Base-by-base conservation (phyloP, 768 basidiomycete species). In the Candolleomyces eurysporus region DNA sequence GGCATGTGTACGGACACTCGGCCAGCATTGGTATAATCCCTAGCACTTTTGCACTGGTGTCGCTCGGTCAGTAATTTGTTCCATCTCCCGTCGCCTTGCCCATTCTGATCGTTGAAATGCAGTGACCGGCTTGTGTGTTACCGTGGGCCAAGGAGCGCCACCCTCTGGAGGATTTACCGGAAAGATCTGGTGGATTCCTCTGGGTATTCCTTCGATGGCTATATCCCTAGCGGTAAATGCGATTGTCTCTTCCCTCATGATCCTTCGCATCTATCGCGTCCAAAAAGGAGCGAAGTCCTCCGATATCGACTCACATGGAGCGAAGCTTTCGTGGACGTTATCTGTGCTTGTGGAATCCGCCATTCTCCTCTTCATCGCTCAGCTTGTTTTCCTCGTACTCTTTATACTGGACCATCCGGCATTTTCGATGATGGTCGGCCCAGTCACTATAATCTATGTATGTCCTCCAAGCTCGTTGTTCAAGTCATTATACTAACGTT, bases 341-440 rank as follows among this genome's bases (percentile, higher is more conserved):
- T 55, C 53, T 17, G 39, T 55, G 17, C 53, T 55, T 14, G n/a
- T 55, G 32, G 53, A 55, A 21, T 55, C 53, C 14, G 39, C 53
- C 2, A 16, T 55, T 6, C 17, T 32, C 11, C 53, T 55, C 36
- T 55, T 55, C 53, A n/a, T 32, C 36, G 53, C 53, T 6, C 53
- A 55, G 53, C 39, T 55, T 17, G 19, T 42, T 11, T 55, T 39
- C 53, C 53, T 55, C 39, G 32, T 55, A 10, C 53, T 55, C 5
- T 55, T 39, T n/a, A 55, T n/a, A 36, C 26, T 55, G 17, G 39
- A 55, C 14, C 53, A 55, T 31, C 32, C 31, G 19, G 53, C 53
- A 19, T 55, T 55, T 32, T 16, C 32, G 1, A 31, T 55, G 5
- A 31, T 55, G 10, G 53, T 36, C 5, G 39, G 31, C n/a, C 53